Evolutionary conservation across 441 rosid genomes (phyloP), one percentile per base, ranked within the genome.

Genomic region (Gossypium lobatum): DNA sequence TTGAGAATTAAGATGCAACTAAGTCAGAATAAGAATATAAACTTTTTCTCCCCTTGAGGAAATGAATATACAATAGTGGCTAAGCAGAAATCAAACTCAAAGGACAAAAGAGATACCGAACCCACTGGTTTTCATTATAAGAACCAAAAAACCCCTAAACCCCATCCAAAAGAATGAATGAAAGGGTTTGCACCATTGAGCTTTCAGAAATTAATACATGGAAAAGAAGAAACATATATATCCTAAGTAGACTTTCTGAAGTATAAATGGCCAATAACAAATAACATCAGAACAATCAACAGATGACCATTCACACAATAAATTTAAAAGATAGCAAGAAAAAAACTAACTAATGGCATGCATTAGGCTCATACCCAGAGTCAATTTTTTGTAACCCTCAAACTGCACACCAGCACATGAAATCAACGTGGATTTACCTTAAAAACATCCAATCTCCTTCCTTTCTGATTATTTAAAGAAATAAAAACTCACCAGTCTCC

Each of bases 21-120:
- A 70, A 26, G 60, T 77, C 68, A 74, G 76, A 75, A 48, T 48
- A 53, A 17, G 2, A 53, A 53, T 17, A 52, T 52, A 4, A 53
- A 17, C 23, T 53, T 4, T 17, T 53, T 16, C 21, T 16, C 13
- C 76, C 45, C 18, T 58, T 1, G 17, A 20, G 50, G 59, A 25
- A 8, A 48, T 16, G 16, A 17, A 26, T 13, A 65, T 4, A 39
- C 28, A 20, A 58, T 11, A 57, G 6, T 26, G 50, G 21, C 70
- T 48, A 25, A 48, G 20, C 53, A 78, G 4, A 10, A 42, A 31
- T 9, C 66, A 45, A 64, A 50, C 11, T 14, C 28, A 28, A 65
- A 73, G 18, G 17, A 31, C 20, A 23, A 64, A 20, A 25, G 28
- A 57, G 2, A 23, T 42, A 20, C 34, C 8, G 13, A 54, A 64